Evolutionary conservation across 192 early-diverging fungal genomes (phyloP).

Genomic region (Backusella tarrabulga): DNA sequence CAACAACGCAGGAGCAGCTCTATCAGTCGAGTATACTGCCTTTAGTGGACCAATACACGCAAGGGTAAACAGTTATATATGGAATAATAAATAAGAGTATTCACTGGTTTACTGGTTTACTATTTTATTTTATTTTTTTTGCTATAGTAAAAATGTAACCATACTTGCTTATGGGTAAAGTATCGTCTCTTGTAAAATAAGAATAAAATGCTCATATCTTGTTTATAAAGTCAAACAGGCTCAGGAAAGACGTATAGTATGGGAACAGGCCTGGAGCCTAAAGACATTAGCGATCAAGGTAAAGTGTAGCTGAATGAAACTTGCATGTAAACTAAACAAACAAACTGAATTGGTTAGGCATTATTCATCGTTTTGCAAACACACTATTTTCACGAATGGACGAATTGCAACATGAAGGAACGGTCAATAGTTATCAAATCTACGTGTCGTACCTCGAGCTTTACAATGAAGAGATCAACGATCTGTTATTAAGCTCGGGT

Average conservation of each 20-base stretch:
- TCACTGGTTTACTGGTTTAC: too few species aligned
- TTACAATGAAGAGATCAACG: constrained; percentile 97
- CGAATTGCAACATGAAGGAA: background rate
- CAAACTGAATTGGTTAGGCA: constrained; percentile 20
- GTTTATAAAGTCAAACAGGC: constrained; percentile 65
- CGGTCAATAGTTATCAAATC: constrained; percentile 42
- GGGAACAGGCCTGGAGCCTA: constrained; percentile 68
- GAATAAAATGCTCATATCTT: too few species aligned
- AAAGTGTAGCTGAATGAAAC: background rate
- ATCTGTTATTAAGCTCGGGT: constrained; percentile 61
- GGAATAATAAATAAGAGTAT: background rate
- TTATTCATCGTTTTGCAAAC: constrained; percentile 68
- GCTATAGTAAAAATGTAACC: constrained; percentile 77
- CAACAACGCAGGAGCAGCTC: constrained; percentile 52
- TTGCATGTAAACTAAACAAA: background rate
- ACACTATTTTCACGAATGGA: constrained; percentile 54
- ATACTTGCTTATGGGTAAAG: constrained; percentile 83
- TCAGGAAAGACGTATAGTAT: constrained; percentile 95
- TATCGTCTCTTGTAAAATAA: background rate
- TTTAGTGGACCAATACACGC: constrained; percentile 61
- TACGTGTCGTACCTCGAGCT: constrained; percentile 89
- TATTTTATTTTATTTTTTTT: background rate
- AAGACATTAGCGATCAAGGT: constrained; percentile 5
- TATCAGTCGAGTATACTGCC: constrained; percentile 59
- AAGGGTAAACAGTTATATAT: constrained; percentile 52